phyloP scores from a whole-genome alignment of 2,329 filamentous ascomycete species.

The Thielaviopsis ethacetica region DNA sequence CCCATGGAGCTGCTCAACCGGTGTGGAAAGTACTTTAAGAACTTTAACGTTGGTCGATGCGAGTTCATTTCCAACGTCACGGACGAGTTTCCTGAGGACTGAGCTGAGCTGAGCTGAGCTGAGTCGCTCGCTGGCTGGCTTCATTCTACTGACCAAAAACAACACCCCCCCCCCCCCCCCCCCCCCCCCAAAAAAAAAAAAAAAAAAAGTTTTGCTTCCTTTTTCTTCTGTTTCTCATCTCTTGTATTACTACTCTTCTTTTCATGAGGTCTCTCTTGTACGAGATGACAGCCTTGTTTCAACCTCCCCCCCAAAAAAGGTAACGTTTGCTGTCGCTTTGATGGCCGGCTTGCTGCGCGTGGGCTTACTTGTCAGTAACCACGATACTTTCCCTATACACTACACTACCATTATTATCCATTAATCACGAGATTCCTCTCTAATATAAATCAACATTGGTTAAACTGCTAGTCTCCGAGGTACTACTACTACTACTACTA shows the following conservation, averaged over 20 bases:
- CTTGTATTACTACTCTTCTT: background rate
- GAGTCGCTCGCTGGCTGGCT: background rate
- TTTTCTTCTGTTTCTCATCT: background rate
- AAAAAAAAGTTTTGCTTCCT: background rate
- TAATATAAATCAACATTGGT: background rate
- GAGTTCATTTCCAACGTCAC: slow-evolving; percentile 66
- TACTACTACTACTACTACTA: too few species aligned
- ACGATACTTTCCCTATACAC: background rate
- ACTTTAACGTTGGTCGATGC: slow-evolving; percentile 52
- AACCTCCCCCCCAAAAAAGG: too few species aligned
- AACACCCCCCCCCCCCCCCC: background rate
- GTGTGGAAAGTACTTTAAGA: slow-evolving; percentile 76
- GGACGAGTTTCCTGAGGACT: slow-evolving; percentile 81
- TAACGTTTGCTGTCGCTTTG: background rate
- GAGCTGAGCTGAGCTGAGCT: too few species aligned
- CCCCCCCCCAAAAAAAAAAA: background rate
- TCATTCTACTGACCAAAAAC: background rate
- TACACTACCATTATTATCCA: background rate
- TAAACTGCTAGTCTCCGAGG: background rate
- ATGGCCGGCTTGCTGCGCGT: background rate
- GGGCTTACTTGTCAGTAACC: too few species aligned
- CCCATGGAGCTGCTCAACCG: slow-evolving; percentile 44
- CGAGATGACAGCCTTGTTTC: background rate
- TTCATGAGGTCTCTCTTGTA: background rate
- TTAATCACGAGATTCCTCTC: background rate